phyloP scores from a whole-genome alignment of 2,329 filamentous ascomycete genomes.

The Exophiala spinifera region DNA sequence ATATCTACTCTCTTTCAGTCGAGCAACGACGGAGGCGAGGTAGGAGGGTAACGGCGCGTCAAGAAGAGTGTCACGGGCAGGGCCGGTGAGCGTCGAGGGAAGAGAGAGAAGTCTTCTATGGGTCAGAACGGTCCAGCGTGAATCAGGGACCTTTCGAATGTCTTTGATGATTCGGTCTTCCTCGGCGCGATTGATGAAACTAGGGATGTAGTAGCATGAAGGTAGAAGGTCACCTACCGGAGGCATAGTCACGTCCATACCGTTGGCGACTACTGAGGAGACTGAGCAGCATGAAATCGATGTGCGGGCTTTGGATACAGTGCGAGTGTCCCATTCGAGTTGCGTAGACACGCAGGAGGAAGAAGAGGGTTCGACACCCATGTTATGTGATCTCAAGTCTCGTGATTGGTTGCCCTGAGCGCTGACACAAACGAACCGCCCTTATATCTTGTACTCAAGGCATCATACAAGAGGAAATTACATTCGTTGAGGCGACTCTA shows the following conservation, averaged over 20 bases:
- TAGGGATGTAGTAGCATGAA: constrained; percentile 76
- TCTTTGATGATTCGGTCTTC: constrained; percentile 69
- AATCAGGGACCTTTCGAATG: constrained; percentile 62
- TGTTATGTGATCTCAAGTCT: too few species aligned
- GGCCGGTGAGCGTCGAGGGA: constrained; percentile 75
- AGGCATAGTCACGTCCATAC: constrained; percentile 39
- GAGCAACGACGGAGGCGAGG: constrained; percentile 65
- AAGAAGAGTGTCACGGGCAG: constrained; percentile 63
- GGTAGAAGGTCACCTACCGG: constrained; percentile 57
- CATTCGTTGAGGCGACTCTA: too few species aligned
- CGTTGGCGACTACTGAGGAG: neutral
- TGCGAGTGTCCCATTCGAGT: too few species aligned
- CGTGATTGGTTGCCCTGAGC: too few species aligned
- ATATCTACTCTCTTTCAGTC: constrained; percentile 47
- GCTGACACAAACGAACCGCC: too few species aligned
- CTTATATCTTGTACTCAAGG: too few species aligned
- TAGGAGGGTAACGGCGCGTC: constrained; percentile 68
- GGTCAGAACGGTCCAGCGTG: constrained; percentile 82
- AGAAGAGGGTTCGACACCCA: too few species aligned
- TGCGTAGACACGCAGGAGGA: too few species aligned
- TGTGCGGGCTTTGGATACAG: too few species aligned
- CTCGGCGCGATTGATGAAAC: constrained; percentile 77
- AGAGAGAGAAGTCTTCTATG: constrained; percentile 87
- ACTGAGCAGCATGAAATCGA: too few species aligned
- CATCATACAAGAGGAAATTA: too few species aligned